Base-by-base conservation (phyloP, 2,329 filamentous ascomycete genomes). In the Phialophora expanda region DNA sequence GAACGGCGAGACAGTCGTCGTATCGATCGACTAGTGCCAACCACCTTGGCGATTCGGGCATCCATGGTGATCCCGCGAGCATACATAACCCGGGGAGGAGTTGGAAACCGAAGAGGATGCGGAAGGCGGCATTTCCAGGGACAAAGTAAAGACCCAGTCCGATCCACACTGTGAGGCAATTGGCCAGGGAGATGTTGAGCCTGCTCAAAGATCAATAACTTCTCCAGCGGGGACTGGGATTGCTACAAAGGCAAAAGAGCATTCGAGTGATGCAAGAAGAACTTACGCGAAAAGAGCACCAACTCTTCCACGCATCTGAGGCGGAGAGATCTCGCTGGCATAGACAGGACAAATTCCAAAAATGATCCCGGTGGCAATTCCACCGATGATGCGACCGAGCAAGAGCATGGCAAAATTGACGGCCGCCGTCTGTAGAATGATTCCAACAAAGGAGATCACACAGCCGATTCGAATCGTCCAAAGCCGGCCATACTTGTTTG, bases 101-200 rank as follows among this genome's bases (percentile, higher is more conserved):
- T 32, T 62, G 60, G 38, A 44, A 22, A 14, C 34, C 60, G 24
- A 62, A 26, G 22, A 62, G 51, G 28, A 55, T 22, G 11, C 60
- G 30, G 50, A 50, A 62, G 11, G 60, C 32, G 17, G 30, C 60
- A 12, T 62, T 24, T 32, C 32, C 34, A 2, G 55, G 41, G 51
- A 56, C 30, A 38, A 44, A 62, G 24, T 56, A 62, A 22, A 62
- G 56, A n/a, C 32, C 60, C n/a, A 62, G 51, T 12, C 60, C 60
- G 28, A 38, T 59, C 6, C 28, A 9, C 12, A 14, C 12, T 20
- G 17, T 12, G 20, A 22, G n/a, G 22, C 48, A 22, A 53, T 12
- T 26, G 38, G 28, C 48, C 8, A 26, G 20, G 48, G 12, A 22
- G 12, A 12, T 30, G 38, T 59, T 59, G 48, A 50, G 56, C 17